Evolutionary conservation across 2,329 filamentous ascomycete species (phyloP), one percentile per base, ranked within the genome.

Genomic region (Monilinia aucupariae): DNA sequence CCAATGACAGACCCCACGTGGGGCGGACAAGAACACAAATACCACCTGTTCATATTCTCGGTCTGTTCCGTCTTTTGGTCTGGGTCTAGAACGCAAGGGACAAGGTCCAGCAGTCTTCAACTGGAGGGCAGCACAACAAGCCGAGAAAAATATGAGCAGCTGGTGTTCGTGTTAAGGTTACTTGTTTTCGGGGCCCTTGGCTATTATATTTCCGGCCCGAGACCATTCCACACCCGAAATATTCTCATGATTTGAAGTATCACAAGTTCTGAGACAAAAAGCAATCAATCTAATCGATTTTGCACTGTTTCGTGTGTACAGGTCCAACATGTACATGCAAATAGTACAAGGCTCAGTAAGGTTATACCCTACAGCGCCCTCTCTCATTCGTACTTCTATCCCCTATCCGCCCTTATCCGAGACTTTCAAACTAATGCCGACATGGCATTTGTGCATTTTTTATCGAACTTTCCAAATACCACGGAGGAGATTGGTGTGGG

Each of bases 391-490:
- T 55, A 55, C 53, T 7, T 47, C 20, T 56, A 47, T 10, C 34
- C 5, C 39, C 43, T 17, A 34, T 47, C 54, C 54, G 54, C 41
- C 27, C 15, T 34, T 56, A 34, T 20, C 54, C 54, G 41, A 47
- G 54, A 56, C 54, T 47, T 10, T 12, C 22, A 47, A 47, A 56
- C 13, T 37, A 47, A 56, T 47, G 30, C 54, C 54, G 41, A 8
- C n/a, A 56, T 56, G 54, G 54, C 30, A 56, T 56, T 56, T 47
- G 30, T 22, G 54, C 30, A 47, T 56, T 47, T 25, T n/a, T 22
- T 47, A 47, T 47, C 30, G 41, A 22, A 56, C 32, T 56, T 47
- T 32, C 3, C 39, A 45, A 45, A 55, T 32, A n/a, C 39, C 27
- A 7, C 41, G 17, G 4, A 22, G 9, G 39, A 10, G 25, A 25